Evolutionary conservation across 2,329 filamentous ascomycete genomes (phyloP), one percentile per base, ranked within the genome.

Genomic region (Clonostachys solani): DNA sequence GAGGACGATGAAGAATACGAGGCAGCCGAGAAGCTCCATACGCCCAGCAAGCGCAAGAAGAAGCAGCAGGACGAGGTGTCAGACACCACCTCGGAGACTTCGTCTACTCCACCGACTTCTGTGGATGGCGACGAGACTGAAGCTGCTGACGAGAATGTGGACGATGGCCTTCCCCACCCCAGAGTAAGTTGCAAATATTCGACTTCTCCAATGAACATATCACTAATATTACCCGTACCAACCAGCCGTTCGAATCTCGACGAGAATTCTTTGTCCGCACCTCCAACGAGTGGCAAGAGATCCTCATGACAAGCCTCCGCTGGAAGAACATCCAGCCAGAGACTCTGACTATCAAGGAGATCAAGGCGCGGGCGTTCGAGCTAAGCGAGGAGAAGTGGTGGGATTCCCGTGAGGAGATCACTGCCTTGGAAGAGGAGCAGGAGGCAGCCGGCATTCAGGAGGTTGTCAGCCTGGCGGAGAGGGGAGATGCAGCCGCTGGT

Each of bases 381-480:
- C 78, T 90, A 53, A 92, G 92, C 38, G 94, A 99, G 67, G 88
- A 92, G 70, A 96, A 95, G 66, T 99, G 94, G 94, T 99, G 94
- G 94, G 94, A 96, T 74, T 91, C 87, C 62, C 81, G 94, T 57
- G 94, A 99, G 71, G 92, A 97, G 70, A 88, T 99, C 54, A 87
- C 85, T 46, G 87, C 83, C 7, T 68, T 97, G 60, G 94, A 99
- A 68, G 92, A 96, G 67, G 92, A 96, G 71, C 91, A 97, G 72
- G 92, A 96, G 67, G 92, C 88, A 43, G 89, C 91, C 34, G 92
- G 94, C 10, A 96, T 97, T 65, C 89, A 91, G 15, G 94, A 97
- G 71, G 89, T 97, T 40, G 89, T 97, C 47, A 94, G 86, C 60
- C 73, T 97, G 60, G 84, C 86, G 44, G 90, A 95, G 56, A 83